Evolutionary conservation across 345 rosid genomes (phyloP), one percentile per base, ranked within the genome.

Genomic region (Cardamine resedifolia): DNA sequence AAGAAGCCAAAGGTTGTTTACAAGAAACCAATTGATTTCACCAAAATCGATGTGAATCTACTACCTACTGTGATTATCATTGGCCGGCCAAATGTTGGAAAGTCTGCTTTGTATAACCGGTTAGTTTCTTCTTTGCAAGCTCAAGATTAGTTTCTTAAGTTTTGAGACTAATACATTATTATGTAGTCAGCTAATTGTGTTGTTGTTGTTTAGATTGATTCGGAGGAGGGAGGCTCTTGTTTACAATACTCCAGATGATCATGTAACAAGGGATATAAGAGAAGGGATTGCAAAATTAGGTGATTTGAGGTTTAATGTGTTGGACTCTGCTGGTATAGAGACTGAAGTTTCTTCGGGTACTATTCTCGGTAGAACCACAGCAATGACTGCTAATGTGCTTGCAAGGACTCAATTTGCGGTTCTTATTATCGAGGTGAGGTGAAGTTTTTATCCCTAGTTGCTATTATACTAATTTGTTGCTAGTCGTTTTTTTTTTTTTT

Each of bases 241-340:
- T 33, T 91, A 83, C 81, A 89, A 95, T 68, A 91, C 97, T 1
- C 96, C 97, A 0, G 93, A 81, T 78, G 96, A 86, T 82, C 99
- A 94, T 84, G 98, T 94, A 23, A 88, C 97, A 26, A 83, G 99
- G 50, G 97, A 95, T 81, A 87, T 95, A 51, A 80, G 97, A 81
- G 91, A 95, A 78, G 99, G 97, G 63, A 63, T 95, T 76, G 99
- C 99, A 16, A 95, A 91, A 77, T 67, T 95, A 79, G 92, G 86
- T 64, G 87, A 90, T 77, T 75, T 95, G 78, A 75, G 97, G 79
- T 91, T 95, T 41, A 87, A 63, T 52, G 99, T 91, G 5, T 75
- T 95, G 81, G 97, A 95, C 73, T 95, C 99, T 19, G 99, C 97
- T 75, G 99, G 99, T 58, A 82, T 95, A 31, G 99, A 95, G 83